Evolutionary conservation across 2,329 filamentous ascomycete species (phyloP), one percentile per base, ranked within the genome.

Genomic region (Trichoderma sp.): DNA sequence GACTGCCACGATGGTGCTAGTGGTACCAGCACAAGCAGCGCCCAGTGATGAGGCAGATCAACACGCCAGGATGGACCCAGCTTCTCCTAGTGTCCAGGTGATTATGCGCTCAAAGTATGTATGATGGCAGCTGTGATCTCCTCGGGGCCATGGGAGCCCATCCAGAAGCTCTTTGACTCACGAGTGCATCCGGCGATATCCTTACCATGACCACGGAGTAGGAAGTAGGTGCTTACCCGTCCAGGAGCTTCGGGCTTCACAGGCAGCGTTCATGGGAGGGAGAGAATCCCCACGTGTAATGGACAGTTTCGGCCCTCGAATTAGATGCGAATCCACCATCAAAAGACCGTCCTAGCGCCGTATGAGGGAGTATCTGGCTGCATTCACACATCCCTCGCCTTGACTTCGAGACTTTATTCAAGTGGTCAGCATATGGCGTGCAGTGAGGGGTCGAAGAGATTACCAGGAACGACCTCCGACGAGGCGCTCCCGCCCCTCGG

Each of bases 211-310:
- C 28, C 21, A 24, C 57, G 24, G 34, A 60, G 45, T 26, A 24
- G 44, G 21, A 24, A 60, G 45, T 51, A 51, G 57, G 57, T 60
- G 57, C 57, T 60, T 60, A 60, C 57, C 28, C 30, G 43, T 7
- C 30, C 51, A 39, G 30, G 45, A 24, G 21, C 19, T 17, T 14
- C 30, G 9, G 15, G 34, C 10, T 43, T 45, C 34, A 17, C 43
- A 44, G 26, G 34, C 17, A 19, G 28, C 24, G 28, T 15, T 19
- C 15, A 7, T 24, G 10, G 34, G 12, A 34, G 10, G 12, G 10
- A 2, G 21, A 24, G 21, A 10, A 34, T 7, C 9, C 30, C 30
- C 30, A 62, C 50, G 59, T 52, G 59, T 44, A 54, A 54, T 52
- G 59, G 28, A 45, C 39, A 28, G 15, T 39, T 52, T 24, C 39